A percentile compares a stretch with the other conserved stretches of the same genome.
Conservation (phyloP, 345 rosid genomes). For the Lenwebbia sp. region DNA sequence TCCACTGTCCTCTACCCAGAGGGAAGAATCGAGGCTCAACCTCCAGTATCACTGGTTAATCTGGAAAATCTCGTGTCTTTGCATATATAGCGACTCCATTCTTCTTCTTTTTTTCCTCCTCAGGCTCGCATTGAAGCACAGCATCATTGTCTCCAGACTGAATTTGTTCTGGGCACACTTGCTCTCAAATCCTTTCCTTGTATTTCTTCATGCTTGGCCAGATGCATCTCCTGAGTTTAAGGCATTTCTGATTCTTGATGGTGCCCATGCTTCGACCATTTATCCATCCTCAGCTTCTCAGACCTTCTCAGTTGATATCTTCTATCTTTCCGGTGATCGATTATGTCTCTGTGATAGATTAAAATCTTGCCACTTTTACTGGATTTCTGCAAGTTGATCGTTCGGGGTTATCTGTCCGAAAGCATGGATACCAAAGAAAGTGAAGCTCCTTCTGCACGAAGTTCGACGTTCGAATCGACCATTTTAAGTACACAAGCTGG, state of each 20-base stretch:
- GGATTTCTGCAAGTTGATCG: not conserved
- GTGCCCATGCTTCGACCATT: not conserved
- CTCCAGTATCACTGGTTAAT: not conserved
- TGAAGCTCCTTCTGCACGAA: too few relatives aligned
- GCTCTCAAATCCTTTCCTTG: not conserved
- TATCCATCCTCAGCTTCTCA: not conserved
- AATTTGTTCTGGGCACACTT: not conserved
- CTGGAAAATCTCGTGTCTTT: not conserved
- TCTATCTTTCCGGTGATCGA: not conserved
- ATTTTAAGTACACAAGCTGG: not conserved
- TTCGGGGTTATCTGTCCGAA: not conserved
- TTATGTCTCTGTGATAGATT: not conserved
- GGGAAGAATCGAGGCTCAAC: not conserved
- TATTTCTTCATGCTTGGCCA: not conserved
- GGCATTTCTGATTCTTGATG: not conserved
- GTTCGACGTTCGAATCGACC: not conserved
- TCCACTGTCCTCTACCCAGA: not conserved
- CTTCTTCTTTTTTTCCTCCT: not conserved
- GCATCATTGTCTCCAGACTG: not conserved
- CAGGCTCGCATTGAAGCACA: not conserved
- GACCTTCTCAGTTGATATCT: not conserved
- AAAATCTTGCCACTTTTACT: not conserved
- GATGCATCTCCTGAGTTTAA: not conserved
- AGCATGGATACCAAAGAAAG: not conserved
- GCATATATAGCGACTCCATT: not conserved